Evolutionary conservation across 306 rosid genomes (phyloP).

Genomic region (Fagus sylvatica): DNA sequence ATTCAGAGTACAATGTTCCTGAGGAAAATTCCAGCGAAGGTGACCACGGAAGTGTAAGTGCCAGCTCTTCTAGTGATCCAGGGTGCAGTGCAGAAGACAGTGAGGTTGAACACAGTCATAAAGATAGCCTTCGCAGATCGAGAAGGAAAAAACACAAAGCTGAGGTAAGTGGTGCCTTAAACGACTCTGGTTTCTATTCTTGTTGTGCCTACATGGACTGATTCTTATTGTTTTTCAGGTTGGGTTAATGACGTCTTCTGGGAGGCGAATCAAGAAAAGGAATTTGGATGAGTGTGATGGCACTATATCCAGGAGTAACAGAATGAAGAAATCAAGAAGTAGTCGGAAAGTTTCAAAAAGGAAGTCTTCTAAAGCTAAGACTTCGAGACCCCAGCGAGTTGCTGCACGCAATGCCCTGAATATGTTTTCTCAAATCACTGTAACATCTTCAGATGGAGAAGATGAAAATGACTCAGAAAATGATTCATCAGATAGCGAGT

Average conservation of each 20-base stretch:
- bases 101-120: constrained; percentile 37
- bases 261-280: constrained; percentile 78
- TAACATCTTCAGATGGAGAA: constrained; percentile 66
- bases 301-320: constrained; percentile 44
- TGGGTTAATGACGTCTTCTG: constrained; percentile 50
- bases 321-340: constrained; percentile 49
- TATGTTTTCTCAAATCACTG: constrained; percentile 58
- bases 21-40: constrained; percentile 73
- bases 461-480: constrained; percentile 49
- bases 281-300: constrained; percentile 60
- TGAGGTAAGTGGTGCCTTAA: constrained; percentile 37
- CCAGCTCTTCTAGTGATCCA: constrained; percentile 57
- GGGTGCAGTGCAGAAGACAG: constrained; percentile 58
- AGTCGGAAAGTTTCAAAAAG: constrained; percentile 43
- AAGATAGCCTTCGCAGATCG: constrained; percentile 73
- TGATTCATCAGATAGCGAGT: constrained; percentile 59
- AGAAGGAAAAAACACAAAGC: constrained; percentile 63
- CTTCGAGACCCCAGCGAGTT: constrained; percentile 60
- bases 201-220: constrained; percentile 28
- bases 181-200: constrained; percentile 21
- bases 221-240: constrained; percentile 44
- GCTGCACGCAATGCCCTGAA: constrained; percentile 80
- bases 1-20: constrained; percentile 75
- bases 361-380: constrained; percentile 59
- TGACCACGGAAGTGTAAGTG: constrained; percentile 53